phyloP scores from a whole-genome alignment of 495 filamentous ascomycete species.

The Polyplosphaeria fusca region DNA sequence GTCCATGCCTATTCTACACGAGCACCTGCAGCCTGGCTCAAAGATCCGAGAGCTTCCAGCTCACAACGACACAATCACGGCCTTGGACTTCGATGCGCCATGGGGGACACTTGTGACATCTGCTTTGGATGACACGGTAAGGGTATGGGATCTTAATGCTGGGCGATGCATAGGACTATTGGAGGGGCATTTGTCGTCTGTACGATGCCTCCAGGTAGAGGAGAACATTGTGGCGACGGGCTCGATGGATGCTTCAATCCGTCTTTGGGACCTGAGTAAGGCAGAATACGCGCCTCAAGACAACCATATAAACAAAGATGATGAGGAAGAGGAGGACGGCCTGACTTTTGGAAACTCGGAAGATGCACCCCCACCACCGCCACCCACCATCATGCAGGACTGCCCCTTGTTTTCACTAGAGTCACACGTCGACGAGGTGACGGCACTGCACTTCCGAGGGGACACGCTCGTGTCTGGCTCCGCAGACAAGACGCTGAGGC shows the following conservation, averaged over 20 bases:
- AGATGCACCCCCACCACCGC: slow-evolving; percentile 59
- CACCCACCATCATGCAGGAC: slow-evolving; percentile 73
- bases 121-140: slow-evolving; percentile 91
- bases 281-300: slow-evolving; percentile 61
- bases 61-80: slow-evolving; percentile 83
- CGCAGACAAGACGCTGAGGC: slow-evolving; percentile 91
- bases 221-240: slow-evolving; percentile 95
- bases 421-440: slow-evolving; percentile 91
- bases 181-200: slow-evolving; percentile 92
- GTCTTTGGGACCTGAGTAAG: slow-evolving; percentile 84
- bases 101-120: slow-evolving; percentile 96
- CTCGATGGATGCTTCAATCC: slow-evolving; percentile 92
- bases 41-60: slow-evolving; percentile 83
- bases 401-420: slow-evolving; percentile 83
- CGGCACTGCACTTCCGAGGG: slow-evolving; percentile 82
- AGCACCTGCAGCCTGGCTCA: slow-evolving; percentile 89
- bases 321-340: slow-evolving; percentile 59
- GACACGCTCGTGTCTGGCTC: slow-evolving; percentile 92
- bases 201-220: slow-evolving; percentile 88
- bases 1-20: slow-evolving; percentile 92
- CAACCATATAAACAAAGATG: slow-evolving; percentile 62
- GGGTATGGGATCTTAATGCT: slow-evolving; percentile 93
- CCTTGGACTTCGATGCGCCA: slow-evolving; percentile 91
- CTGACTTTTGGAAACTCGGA: slow-evolving; percentile 53
- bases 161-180: slow-evolving; percentile 86